Percentiles rank a stretch among this genome's conserved stretches.
Evolutionary conservation across 1,284 basidiomycete species (phyloP).

Genomic region (Ceratobasidium sp.): DNA sequence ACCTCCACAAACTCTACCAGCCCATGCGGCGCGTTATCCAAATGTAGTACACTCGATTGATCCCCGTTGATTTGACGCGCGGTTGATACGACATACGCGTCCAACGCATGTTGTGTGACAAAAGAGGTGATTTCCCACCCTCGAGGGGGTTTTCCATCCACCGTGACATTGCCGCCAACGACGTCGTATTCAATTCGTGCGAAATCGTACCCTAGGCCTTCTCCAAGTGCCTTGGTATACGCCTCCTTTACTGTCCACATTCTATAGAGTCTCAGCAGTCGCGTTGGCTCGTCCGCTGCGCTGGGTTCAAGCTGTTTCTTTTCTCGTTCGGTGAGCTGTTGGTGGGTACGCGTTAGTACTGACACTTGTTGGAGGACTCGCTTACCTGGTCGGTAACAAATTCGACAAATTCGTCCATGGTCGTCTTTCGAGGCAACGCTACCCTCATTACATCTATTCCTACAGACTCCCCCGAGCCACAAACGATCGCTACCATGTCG

Average conservation of each 20-base stretch:
- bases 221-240: conserved; percentile 81
- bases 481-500: conserved; percentile 70
- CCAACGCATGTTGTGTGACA: background rate
- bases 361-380: background rate
- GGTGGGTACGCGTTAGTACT: background rate
- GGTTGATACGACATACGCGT: conserved; percentile 15
- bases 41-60: background rate
- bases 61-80: background rate
- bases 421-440: conserved; percentile 62
- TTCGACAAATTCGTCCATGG: conserved; percentile 65
- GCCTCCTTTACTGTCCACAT: conserved; percentile 89
- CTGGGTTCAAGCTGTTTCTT: conserved; percentile 59
- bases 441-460: conserved; percentile 83
- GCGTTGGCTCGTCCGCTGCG: conserved; percentile 49
- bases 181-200: conserved; percentile 72
- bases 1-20: conserved; percentile 16
- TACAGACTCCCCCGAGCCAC: conserved; percentile 55
- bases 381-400: conserved; percentile 70
- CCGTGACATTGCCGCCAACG: background rate
- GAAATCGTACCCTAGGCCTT: conserved; percentile 83
- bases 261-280: conserved; percentile 58
- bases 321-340: background rate
- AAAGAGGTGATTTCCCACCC: conserved; percentile 26
- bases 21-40: conserved; percentile 12
- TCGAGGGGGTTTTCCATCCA: conserved; percentile 9